Conservation (phyloP, 257 asterid species). For the Solanum arcanum region DNA sequence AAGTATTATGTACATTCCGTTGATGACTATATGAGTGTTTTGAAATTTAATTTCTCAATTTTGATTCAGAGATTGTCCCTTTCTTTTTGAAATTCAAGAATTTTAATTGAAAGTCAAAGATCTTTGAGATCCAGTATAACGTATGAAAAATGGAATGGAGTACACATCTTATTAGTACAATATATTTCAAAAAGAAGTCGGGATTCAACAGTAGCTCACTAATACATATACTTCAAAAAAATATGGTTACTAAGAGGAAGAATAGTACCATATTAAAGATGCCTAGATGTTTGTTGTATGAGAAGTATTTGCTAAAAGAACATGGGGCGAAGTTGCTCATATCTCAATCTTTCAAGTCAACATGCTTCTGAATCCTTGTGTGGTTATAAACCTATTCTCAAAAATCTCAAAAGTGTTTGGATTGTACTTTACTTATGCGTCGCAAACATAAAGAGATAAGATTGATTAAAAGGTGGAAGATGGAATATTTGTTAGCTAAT, state of each 20-base stretch:
- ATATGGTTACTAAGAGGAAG: neutral
- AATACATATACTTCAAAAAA: too few relatives aligned
- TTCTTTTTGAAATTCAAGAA: neutral
- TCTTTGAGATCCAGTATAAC: neutral
- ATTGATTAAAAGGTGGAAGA: neutral
- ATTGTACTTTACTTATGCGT: neutral
- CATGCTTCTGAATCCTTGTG: neutral
- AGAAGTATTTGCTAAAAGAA: neutral
- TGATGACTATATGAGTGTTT: neutral
- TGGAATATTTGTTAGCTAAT: too few relatives aligned
- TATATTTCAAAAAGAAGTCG: too few relatives aligned
- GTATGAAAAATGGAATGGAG: neutral
- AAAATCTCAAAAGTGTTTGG: neutral
- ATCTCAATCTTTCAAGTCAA: neutral
- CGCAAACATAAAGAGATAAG: neutral
- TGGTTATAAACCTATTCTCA: neutral
- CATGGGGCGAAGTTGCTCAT: neutral
- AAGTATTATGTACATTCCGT: too few relatives aligned
- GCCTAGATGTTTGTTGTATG: too few relatives aligned
- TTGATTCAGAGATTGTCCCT: neutral
- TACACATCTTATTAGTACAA: neutral
- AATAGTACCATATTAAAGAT: too few relatives aligned
- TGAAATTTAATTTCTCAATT: neutral
- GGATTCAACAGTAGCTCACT: neutral
- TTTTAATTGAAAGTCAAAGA: too few relatives aligned